These are phyloP conservation scores for Tolypocladium cylindrosporum DNA, from an alignment of 2,329 filamentous ascomycete species.

Conservation along the genomic window DNA sequence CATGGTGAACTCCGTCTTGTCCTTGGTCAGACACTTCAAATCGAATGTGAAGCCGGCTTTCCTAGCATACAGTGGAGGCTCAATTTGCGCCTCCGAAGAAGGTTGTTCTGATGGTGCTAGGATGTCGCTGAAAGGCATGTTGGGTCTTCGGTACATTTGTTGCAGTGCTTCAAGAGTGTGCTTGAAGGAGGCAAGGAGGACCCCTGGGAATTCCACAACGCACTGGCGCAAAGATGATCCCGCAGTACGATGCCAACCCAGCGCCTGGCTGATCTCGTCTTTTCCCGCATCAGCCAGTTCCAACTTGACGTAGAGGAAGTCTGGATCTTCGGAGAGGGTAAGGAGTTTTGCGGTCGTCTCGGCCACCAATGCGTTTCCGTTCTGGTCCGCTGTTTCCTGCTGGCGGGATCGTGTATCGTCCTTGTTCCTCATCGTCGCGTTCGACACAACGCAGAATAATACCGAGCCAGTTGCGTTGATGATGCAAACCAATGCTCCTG, in stretches of 20 bases:
- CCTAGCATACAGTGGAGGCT: conserved; percentile 41
- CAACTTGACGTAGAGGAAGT: conserved; percentile 19
- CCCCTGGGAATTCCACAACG: conserved; percentile 52
- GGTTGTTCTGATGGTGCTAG: conserved; percentile 22
- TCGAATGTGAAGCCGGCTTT: conserved; percentile 38
- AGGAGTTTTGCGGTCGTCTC: conserved; percentile 5
- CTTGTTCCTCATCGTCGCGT: conserved; percentile 8
- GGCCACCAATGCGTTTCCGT: conserved; percentile 3
- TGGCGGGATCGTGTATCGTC: conserved; percentile 9
- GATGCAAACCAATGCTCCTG: conserved; percentile 40
- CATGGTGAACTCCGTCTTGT: conserved; percentile 11
- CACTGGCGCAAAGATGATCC: conserved; percentile 8
- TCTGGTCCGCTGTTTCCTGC: conserved; percentile 4
- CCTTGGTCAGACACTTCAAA: conserved; percentile 21
- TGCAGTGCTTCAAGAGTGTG: conserved; percentile 48
- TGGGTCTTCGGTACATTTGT: conserved; percentile 29
- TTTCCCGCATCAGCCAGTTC: conserved; percentile 14
- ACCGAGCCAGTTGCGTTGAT: conserved; percentile 26
- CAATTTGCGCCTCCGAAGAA: conserved; percentile 15
- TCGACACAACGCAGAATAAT: conserved; percentile 30
- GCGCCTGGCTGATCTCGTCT: conserved; percentile 11
- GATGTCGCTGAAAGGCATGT: conserved; percentile 39
- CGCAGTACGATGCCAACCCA: conserved; percentile 18
- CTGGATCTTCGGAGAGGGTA: conserved; percentile 21
- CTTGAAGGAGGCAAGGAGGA: conserved; percentile 47